Evolutionary conservation across 192 early-diverging fungal genomes (phyloP).

Genomic region (Coemansia sp.): DNA sequence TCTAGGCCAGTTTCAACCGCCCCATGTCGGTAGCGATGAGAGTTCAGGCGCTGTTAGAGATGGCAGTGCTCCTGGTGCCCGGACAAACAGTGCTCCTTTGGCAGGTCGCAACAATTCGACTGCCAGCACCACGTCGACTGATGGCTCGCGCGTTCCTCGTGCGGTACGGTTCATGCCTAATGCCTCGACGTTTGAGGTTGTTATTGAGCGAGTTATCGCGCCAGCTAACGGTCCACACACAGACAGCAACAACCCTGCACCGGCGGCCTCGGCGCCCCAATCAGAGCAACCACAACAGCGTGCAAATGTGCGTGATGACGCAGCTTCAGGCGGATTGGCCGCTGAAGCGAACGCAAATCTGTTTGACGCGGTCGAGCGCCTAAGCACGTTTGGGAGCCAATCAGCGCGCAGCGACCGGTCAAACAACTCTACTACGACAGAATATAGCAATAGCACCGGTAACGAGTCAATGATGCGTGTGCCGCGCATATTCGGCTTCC

Average conservation of each 20-base stretch:
- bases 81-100: not conserved
- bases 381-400: constrained; percentile 19
- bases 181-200: not conserved
- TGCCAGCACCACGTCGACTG: not conserved
- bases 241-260: not conserved
- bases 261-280: not conserved
- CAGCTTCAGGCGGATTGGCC: not conserved
- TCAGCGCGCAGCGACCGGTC: constrained; percentile 38
- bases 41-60: not conserved
- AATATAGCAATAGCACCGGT: constrained; percentile 28
- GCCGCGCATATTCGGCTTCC: constrained; percentile 5
- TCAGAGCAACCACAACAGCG: constrained; percentile 7
- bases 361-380: constrained; percentile 17
- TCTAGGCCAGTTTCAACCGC: not conserved
- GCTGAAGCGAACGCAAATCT: constrained; percentile 7
- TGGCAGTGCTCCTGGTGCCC: not conserved
- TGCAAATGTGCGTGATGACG: not conserved
- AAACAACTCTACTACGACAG: constrained; percentile 36
- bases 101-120: not conserved
- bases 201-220: constrained; percentile 2
- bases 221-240: not conserved
- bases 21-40: not conserved
- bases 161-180: constrained; percentile 1
- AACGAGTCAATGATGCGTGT: not conserved
- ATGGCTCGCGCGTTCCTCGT: not conserved